Conservation (phyloP, 371 early-diverging fungal species). For the Mucor mucedo region DNA sequence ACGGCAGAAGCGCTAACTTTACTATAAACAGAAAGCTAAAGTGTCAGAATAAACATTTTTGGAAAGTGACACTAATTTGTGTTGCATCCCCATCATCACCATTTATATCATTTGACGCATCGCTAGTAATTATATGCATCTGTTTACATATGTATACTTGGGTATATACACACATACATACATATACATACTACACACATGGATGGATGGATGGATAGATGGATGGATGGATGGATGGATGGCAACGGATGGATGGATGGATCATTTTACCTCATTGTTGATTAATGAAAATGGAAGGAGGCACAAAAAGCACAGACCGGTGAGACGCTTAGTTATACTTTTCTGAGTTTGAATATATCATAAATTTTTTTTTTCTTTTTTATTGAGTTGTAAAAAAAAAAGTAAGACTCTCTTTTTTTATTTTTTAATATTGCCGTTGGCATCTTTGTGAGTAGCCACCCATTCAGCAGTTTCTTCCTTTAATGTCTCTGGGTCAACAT, state of each 20-base stretch:
- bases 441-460: constrained; percentile 12
- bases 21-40: constrained; percentile 42
- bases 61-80: not conserved
- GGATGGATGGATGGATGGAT: constrained; percentile 22
- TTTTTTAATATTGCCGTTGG: constrained; percentile 2
- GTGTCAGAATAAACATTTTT: too few species aligned
- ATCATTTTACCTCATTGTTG: constrained; percentile 27
- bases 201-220: constrained; percentile 25
- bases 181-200: not conserved
- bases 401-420: not conserved
- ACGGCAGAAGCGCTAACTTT: constrained; percentile 88
- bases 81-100: not conserved
- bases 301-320: constrained; percentile 23
- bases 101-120: too few species aligned
- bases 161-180: not conserved
- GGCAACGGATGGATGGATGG: too few species aligned
- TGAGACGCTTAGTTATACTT: not conserved
- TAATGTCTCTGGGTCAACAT: constrained; percentile 12
- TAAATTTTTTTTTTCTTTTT: constrained; percentile 1
- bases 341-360: constrained; percentile 2
- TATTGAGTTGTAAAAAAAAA: not conserved
- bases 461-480: constrained; percentile 24
- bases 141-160: too few species aligned
- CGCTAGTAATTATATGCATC: too few species aligned
- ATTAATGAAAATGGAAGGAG: constrained; percentile 25